A percentile compares a stretch with the other conserved stretches of the same genome.
Evolutionary conservation across 257 asterid species (phyloP).

Genomic region (Gentiana dahurica): DNA sequence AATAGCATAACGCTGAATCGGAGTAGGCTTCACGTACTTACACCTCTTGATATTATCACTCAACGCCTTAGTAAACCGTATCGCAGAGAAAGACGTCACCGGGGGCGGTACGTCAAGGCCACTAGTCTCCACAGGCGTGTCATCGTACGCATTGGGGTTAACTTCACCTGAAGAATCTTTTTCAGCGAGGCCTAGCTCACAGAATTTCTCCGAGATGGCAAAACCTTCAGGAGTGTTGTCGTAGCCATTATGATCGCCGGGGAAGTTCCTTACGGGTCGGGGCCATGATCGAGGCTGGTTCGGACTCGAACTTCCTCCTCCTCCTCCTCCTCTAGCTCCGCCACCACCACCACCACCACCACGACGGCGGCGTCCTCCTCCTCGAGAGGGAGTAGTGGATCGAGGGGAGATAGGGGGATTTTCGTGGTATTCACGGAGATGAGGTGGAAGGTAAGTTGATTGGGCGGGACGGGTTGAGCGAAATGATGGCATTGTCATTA

Average conservation of each 20-base stretch:
- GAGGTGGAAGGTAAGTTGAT: slow-evolving; percentile 29
- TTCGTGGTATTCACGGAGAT: slow-evolving; percentile 20
- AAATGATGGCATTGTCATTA: slow-evolving; percentile 7
- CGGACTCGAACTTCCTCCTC: neutral
- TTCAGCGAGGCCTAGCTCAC: slow-evolving; percentile 19
- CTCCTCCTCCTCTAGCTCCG: neutral
- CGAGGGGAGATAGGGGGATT: slow-evolving; percentile 13
- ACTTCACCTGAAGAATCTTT: neutral
- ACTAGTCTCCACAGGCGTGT: slow-evolving; percentile 38
- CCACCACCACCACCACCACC: slow-evolving; percentile 8
- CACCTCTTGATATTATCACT: slow-evolving; percentile 47
- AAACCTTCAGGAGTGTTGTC: neutral
- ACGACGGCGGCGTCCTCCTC: slow-evolving; percentile 4
- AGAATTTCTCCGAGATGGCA: slow-evolving; percentile 17
- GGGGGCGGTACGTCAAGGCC: slow-evolving; percentile 53
- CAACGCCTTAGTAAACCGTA: slow-evolving; percentile 29
- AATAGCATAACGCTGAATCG: slow-evolving; percentile 62
- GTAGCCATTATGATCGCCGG: slow-evolving; percentile 1
- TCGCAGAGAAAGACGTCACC: slow-evolving; percentile 42
- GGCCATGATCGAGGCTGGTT: slow-evolving; percentile 12
- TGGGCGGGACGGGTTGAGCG: slow-evolving; percentile 14
- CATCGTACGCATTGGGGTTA: slow-evolving; percentile 12
- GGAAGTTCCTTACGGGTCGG: slow-evolving; percentile 6
- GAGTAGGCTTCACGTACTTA: slow-evolving; percentile 51
- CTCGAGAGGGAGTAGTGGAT: slow-evolving; percentile 4